Percentiles rank a stretch among this genome's conserved stretches.
Conservation (phyloP, 345 rosid genomes). For the Dovyalis caffra region DNA sequence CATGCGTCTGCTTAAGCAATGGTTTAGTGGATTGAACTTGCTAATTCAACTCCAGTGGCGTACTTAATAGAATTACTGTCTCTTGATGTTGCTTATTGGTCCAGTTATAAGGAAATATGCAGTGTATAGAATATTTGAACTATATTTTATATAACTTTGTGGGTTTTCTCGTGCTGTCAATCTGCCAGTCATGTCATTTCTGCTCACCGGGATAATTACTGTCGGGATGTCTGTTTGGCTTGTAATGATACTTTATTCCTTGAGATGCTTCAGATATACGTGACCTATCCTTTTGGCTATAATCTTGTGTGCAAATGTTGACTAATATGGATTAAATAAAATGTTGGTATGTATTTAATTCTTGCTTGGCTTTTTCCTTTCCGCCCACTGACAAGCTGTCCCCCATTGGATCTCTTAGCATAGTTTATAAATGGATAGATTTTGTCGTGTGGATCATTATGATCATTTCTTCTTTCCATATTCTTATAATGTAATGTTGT, state of each 20-base stretch:
- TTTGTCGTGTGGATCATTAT: constrained; percentile 23
- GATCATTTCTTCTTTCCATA: constrained; percentile 6
- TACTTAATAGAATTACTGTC: not conserved
- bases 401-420: constrained; percentile 15
- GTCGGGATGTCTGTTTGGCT: constrained; percentile 20
- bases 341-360: constrained; percentile 15
- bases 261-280: constrained; percentile 18
- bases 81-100: not conserved
- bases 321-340: constrained; percentile 22
- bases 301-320: constrained; percentile 24
- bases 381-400: constrained; percentile 21
- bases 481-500: constrained; percentile 1
- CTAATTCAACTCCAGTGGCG: not conserved
- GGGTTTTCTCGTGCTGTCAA: constrained; percentile 6
- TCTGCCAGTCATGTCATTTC: not conserved
- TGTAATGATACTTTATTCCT: constrained; percentile 19
- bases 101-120: constrained; percentile 6
- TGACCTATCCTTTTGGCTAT: constrained; percentile 20
- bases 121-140: constrained; percentile 15
- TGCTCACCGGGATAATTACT: constrained; percentile 18
- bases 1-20: not conserved
- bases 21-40: constrained; percentile 5
- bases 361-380: constrained; percentile 19
- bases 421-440: constrained; percentile 7
- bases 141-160: not conserved